These are phyloP conservation scores for Cymbidium sinense DNA, from an alignment of 106 monocot genomes.

Conservation along the genomic window DNA sequence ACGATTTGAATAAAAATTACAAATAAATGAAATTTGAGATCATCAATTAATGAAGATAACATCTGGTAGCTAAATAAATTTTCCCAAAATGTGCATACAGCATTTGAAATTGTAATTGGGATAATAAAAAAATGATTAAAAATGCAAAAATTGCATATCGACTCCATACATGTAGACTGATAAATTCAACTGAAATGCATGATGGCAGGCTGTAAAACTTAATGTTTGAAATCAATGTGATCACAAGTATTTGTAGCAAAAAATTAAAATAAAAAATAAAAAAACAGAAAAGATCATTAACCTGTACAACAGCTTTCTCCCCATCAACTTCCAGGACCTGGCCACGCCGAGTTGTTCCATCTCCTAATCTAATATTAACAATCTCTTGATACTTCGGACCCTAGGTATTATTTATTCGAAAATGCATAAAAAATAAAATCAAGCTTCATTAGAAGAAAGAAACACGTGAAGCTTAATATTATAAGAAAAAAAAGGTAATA, in stretches of 20 bases:
- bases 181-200: too few relatives aligned
- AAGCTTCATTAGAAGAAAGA: background rate
- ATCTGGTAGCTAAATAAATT: background rate
- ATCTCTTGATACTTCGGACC: conserved; percentile 99
- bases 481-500: conserved; percentile 3
- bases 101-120: background rate
- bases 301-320: conserved; percentile 99
- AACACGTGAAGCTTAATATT: too few relatives aligned
- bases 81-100: background rate
- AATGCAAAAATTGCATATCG: too few relatives aligned
- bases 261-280: background rate
- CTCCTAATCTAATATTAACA: conserved; percentile 94
- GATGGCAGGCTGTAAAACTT: too few relatives aligned
- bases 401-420: conserved; percentile 21
- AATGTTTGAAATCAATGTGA: too few relatives aligned
- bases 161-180: too few relatives aligned
- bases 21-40: background rate
- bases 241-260: too few relatives aligned
- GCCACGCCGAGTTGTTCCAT: conserved; percentile 94
- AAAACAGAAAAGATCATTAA: conserved; percentile 17
- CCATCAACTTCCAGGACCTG: conserved; percentile 99
- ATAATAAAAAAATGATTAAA: too few relatives aligned
- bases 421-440: background rate
- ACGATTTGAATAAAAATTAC: background rate
- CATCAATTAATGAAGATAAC: background rate